Conservation (phyloP, 2,329 filamentous ascomycete genomes). For the Magnaporthiopsis poae region DNA sequence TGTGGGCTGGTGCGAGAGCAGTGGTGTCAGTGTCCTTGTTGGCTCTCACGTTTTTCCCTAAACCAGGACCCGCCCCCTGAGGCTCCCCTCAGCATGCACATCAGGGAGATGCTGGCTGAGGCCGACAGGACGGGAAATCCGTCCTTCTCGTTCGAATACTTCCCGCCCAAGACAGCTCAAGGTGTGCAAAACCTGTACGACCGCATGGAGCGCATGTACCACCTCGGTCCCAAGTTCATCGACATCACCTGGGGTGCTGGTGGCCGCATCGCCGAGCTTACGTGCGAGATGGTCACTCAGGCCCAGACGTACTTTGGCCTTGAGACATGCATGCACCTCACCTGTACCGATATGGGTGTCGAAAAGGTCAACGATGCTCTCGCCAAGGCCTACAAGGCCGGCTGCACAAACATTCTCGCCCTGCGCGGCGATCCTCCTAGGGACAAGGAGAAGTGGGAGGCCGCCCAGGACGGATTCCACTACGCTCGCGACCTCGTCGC, state of each 20-base stretch:
- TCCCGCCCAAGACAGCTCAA: constrained; percentile 92
- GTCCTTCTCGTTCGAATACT: constrained; percentile 98
- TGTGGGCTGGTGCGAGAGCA: not conserved
- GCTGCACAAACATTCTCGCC: constrained; percentile 94
- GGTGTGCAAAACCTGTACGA: constrained; percentile 99
- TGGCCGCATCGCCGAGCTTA: constrained; percentile 80
- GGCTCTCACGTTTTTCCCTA: not conserved
- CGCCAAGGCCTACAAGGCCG: constrained; percentile 78
- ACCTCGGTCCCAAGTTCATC: constrained; percentile 86
- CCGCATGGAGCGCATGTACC: constrained; percentile 98
- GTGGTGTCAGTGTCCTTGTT: not conserved
- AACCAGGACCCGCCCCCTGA: not conserved
- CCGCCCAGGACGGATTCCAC: constrained; percentile 73
- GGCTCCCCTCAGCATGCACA: constrained; percentile 61
- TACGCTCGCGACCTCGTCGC: constrained; percentile 80
- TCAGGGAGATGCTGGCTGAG: constrained; percentile 80
- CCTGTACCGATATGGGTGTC: constrained; percentile 93
- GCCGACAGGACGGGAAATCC: constrained; percentile 69
- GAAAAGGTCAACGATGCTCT: constrained; percentile 86
- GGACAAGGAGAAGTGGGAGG: constrained; percentile 89
- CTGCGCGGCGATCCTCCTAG: constrained; percentile 86
- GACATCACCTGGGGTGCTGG: constrained; percentile 98
- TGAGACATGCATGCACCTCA: constrained; percentile 98
- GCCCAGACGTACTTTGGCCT: constrained; percentile 91
- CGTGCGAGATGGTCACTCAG: constrained; percentile 93